Percentiles rank a stretch among this genome's conserved stretches.
Evolutionary conservation across 1,139 yeast species (phyloP).

Genomic region (Scheffersomyces titani): DNA sequence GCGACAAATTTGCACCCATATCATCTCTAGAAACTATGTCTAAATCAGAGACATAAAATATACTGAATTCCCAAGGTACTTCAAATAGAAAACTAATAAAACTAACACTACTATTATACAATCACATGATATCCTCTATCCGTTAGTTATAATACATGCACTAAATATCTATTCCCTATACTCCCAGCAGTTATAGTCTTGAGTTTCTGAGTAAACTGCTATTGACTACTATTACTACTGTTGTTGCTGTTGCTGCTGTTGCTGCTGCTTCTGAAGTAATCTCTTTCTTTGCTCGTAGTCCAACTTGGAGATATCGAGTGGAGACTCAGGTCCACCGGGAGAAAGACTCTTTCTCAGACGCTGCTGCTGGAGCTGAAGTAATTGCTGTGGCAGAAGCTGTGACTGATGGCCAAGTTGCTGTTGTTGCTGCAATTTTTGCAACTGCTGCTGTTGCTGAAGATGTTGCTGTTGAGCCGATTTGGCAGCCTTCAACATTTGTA

Average conservation of each 20-base stretch:
- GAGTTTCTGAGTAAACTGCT: neutral
- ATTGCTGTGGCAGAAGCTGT: constrained; percentile 4
- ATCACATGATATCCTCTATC: neutral
- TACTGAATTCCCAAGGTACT: neutral
- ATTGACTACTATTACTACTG: constrained; percentile 4
- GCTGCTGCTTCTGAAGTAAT: constrained; percentile 28
- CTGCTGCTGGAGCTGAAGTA: constrained; percentile 5
- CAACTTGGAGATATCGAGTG: constrained; percentile 19
- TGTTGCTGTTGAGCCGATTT: constrained; percentile 35
- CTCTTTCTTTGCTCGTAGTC: constrained; percentile 33
- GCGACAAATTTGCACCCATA: neutral
- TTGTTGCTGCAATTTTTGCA: constrained; percentile 14
- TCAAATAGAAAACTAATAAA: neutral
- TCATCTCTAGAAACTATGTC: neutral
- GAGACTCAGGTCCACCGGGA: constrained; percentile 3
- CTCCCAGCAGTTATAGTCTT: neutral
- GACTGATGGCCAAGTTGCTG: constrained; percentile 13
- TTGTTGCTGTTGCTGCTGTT: constrained; percentile 23
- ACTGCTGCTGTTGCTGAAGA: constrained; percentile 23
- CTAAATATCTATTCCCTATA: neutral
- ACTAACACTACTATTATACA: neutral
- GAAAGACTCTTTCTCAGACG: constrained; percentile 8
- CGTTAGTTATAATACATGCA: neutral
- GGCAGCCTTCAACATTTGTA: constrained; percentile 39
- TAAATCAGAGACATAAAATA: neutral